phyloP scores from a whole-genome alignment of 352 stramenopile species.

The Elongisporangium anandrum region DNA sequence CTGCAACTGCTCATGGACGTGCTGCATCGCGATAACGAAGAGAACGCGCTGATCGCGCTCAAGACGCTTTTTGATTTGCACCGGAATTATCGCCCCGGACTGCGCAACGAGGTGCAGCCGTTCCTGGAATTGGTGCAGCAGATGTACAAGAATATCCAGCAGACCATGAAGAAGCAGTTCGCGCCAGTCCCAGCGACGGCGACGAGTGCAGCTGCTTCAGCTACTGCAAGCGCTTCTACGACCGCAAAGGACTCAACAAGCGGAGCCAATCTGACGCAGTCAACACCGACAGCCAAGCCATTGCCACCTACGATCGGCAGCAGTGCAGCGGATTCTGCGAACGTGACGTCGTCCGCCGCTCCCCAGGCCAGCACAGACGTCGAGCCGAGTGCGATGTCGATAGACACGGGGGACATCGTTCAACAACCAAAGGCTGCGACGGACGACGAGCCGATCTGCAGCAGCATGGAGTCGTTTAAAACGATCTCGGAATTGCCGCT shows the following conservation, averaged over 20 bases:
- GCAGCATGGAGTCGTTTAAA: constrained; percentile 91
- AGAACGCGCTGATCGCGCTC: constrained; percentile 94
- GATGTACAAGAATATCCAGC: constrained; percentile 88
- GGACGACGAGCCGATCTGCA: constrained; percentile 55
- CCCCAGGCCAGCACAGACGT: constrained; percentile 2
- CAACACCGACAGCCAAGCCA: not conserved
- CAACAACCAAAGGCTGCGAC: constrained; percentile 4
- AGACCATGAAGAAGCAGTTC: constrained; percentile 85
- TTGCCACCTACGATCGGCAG: not conserved
- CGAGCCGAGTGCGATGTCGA: constrained; percentile 7
- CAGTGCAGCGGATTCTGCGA: not conserved
- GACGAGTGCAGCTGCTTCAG: constrained; percentile 13
- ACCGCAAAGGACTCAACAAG: not conserved
- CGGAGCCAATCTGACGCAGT: not conserved
- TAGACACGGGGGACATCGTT: constrained; percentile 10
- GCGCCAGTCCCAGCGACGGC: constrained; percentile 36
- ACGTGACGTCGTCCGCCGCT: not conserved
- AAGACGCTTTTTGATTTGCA: constrained; percentile 97
- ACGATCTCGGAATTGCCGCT: constrained; percentile 97
- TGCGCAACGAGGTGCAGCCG: constrained; percentile 89
- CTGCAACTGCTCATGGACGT: constrained; percentile 92
- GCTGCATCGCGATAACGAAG: constrained; percentile 95
- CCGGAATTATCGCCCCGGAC: constrained; percentile 91
- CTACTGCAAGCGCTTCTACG: constrained; percentile 13
- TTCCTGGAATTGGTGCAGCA: constrained; percentile 87